phyloP scores from a whole-genome alignment of 345 rosid species.

The Lepidium didymum region DNA sequence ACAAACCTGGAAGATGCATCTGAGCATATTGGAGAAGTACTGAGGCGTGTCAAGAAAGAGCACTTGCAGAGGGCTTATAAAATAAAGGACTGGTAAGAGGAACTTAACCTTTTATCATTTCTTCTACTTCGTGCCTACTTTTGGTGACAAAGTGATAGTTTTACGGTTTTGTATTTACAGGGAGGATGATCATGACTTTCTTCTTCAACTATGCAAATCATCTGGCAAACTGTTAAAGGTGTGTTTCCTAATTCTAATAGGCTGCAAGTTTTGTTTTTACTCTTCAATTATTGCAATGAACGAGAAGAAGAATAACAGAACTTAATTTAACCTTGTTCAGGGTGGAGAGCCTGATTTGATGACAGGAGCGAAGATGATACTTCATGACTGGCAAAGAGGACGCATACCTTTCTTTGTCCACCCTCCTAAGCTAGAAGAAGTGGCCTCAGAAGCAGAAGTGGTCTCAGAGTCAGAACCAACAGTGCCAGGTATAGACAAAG shows the following conservation, averaged over 20 bases:
- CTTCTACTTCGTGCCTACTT: not conserved
- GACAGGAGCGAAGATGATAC: conserved; percentile 90
- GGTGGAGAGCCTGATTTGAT: conserved; percentile 88
- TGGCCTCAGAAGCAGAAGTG: conserved; percentile 29
- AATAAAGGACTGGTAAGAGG: conserved; percentile 65
- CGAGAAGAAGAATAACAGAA: not conserved
- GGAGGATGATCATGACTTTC: conserved; percentile 79
- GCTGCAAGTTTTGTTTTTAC: not conserved
- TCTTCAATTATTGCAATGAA: not conserved
- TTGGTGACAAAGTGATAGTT: not conserved
- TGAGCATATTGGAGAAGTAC: conserved; percentile 85
- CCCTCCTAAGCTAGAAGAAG: conserved; percentile 48
- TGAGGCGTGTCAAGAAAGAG: conserved; percentile 83
- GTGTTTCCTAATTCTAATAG: not conserved
- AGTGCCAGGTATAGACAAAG: conserved; percentile 37
- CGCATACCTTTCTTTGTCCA: conserved; percentile 82
- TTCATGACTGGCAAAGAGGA: conserved; percentile 98
- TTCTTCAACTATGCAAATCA: conserved; percentile 71
- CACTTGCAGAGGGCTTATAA: conserved; percentile 85
- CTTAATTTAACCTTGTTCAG: conserved; percentile 25
- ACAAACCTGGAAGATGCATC: conserved; percentile 84
- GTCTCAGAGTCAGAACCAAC: conserved; percentile 32
- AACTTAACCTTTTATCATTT: not conserved
- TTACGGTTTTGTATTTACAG: conserved; percentile 27
- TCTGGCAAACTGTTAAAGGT: conserved; percentile 87